Evolutionary conservation across 2,329 filamentous ascomycete genomes (phyloP), one percentile per base, ranked within the genome.

Genomic region (Penicillium sp.): DNA sequence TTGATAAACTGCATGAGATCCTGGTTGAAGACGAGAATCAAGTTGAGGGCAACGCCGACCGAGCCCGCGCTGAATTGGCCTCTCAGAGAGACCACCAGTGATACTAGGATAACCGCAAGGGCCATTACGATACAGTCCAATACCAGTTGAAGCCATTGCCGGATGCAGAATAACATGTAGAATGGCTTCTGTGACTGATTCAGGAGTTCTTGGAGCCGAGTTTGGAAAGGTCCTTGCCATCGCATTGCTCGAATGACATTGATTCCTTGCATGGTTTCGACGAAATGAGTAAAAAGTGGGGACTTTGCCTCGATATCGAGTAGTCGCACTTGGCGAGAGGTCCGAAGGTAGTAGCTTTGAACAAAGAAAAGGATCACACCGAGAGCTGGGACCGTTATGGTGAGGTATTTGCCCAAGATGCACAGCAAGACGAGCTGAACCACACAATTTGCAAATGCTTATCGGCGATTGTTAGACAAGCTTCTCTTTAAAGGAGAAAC

Each of bases 31-130:
- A 73, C 68, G 19, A 83, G 70, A 19, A 82, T 74, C 57, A 80
- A 77, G 22, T 80, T 70, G 22, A 84, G 64, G 0, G 79, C 79
- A 16, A 83, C 72, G 57, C 80, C 81, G 9, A 82, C 73, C 39
- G 74, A 75, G 18, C 77, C 79, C 2, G 77, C 72, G 51, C 72
- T 75, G n/a, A 80, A 68, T 31, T 70, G 69, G 2, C 71, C 69
- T 50, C 68, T 37, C 51, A 73, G 67, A 1, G 70, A 72, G 0
- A 79, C 79, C 0, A 78, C 75, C 0, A 83, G 66, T 47, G 74
- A 72, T 0, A 83, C 71, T 0, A 83, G 68, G 1, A 78, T 56
- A 0, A 78, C 67, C 0, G 78, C 78, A 0, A 83, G 59, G 0
- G 70, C 65, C 0, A 77, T 73, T 0, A 82, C 76, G 0, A 82